These are phyloP conservation scores for Fusarium nisikadoi DNA, from an alignment of 2,329 filamentous ascomycete genomes.

Conservation along the genomic window DNA sequence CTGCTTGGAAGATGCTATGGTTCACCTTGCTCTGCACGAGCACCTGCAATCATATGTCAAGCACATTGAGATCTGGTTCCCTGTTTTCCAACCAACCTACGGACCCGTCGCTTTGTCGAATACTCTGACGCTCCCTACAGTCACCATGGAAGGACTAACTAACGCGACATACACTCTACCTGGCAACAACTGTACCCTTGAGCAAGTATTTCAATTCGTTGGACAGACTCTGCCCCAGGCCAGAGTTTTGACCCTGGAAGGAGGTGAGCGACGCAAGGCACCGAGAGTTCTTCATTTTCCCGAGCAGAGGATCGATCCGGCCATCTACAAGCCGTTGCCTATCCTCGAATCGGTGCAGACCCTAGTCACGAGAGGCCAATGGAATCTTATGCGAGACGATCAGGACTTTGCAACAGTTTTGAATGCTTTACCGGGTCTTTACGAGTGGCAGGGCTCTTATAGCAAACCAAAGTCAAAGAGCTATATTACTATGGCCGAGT, in stretches of 20 bases:
- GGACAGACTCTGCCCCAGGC: constrained; percentile 67
- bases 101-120: constrained; percentile 56
- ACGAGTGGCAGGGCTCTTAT: constrained; percentile 71
- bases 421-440: constrained; percentile 71
- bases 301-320: constrained; percentile 31
- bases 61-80: constrained; percentile 82
- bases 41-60: constrained; percentile 73
- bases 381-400: constrained; percentile 76
- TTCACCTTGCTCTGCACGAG: constrained; percentile 68
- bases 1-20: constrained; percentile 67
- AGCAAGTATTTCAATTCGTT: constrained; percentile 75
- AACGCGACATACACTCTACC: constrained; percentile 68
- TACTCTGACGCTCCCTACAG: constrained; percentile 59
- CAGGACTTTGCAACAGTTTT: constrained; percentile 72
- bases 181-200: constrained; percentile 74
- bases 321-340: constrained; percentile 53
- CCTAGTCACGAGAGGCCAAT: constrained; percentile 78
- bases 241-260: constrained; percentile 76
- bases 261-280: constrained; percentile 80
- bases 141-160: constrained; percentile 66
- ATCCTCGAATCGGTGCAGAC: constrained; percentile 68
- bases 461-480: constrained; percentile 80
- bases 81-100: constrained; percentile 72
- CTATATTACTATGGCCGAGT: constrained; percentile 74
- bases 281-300: constrained; percentile 66